A percentile compares a stretch with the other conserved stretches of the same genome.
These are phyloP conservation scores for Rossbeevera mucosa DNA, from an alignment of 768 basidiomycete genomes.

Conservation along the genomic window DNA sequence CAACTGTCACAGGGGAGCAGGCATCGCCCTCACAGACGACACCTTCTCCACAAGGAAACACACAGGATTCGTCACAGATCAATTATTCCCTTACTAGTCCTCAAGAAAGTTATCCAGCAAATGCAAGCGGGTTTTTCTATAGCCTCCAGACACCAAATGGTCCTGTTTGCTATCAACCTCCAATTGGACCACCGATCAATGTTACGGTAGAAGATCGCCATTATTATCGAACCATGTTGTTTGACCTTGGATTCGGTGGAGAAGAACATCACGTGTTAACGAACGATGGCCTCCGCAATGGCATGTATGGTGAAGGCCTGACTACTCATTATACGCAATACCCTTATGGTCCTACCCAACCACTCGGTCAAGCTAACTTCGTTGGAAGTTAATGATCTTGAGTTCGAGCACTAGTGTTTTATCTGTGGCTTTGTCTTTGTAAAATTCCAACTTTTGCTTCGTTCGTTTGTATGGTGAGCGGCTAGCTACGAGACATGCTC, in stretches of 20 bases:
- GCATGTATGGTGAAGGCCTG: constrained; percentile 33
- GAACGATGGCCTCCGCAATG: constrained; percentile 24
- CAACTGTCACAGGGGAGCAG: constrained; percentile 16
- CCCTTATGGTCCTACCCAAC: constrained; percentile 26
- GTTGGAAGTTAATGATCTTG: constrained; percentile 15
- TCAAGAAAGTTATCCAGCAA: constrained; percentile 18
- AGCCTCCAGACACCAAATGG: constrained; percentile 11
- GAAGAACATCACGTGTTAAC: constrained; percentile 25
- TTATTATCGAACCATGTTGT: constrained; percentile 73
- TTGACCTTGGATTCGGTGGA: constrained; percentile 65
- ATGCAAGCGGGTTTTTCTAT: constrained; percentile 13
- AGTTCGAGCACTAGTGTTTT: neutral
- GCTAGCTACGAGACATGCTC: constrained; percentile 16
- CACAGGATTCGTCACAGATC: constrained; percentile 11
- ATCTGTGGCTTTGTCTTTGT: neutral
- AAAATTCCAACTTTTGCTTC: constrained; percentile 7
- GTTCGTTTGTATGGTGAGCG: constrained; percentile 8
- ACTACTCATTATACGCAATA: constrained; percentile 31
- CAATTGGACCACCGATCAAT: constrained; percentile 32
- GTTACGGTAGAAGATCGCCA: constrained; percentile 50
- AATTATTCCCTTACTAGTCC: constrained; percentile 16
- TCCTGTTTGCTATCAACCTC: constrained; percentile 18
- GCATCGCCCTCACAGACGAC: constrained; percentile 20
- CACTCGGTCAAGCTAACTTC: constrained; percentile 23
- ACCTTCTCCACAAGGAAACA: constrained; percentile 19